Base-by-base conservation (phyloP, 108 stramenopile species). In the Skeletonema marinoi region DNA sequence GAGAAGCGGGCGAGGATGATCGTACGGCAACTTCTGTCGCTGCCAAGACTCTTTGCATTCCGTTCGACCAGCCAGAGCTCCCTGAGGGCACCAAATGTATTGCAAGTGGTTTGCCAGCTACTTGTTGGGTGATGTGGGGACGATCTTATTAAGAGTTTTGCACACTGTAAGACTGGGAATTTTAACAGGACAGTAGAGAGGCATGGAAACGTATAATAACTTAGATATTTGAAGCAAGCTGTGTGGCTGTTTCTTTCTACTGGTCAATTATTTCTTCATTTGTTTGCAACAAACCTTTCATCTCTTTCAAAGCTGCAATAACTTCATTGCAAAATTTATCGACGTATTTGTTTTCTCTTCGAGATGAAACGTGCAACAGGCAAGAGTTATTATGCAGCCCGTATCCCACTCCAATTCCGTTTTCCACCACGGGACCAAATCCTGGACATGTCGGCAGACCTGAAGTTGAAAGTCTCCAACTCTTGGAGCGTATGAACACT, bases 31-130 rank as follows among this genome's bases (percentile, higher is more conserved):
- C 97, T n/a, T 90, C 88, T 48, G 96, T 97, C 29, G 98, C 98
- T 13, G 99, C 97, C 61, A 99, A 99, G 92, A 99, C 98, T 2
- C 85, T 99, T 50, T 99, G 99, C 75, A 97, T 98, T 59, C 99
- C 99, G 11, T 97, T 98, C 56, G 88, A 96, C 31, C 98, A 99
- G 93, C 97, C 98, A 32, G 97, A 97, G 61, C 83, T 99, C 31
- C 93, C 94, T 12, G 89, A 92, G 56, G 98, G 99, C 2, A 98
- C 92, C 46, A 96, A 91, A 79, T 99, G 99, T 88, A 97, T 99
- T 85, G 95, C 97, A 30, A 97, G 95, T 78, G 98, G 98, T 4
- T 81, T 91, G 84, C 90, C 88, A 12, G 99, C 99, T 31, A 98
- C 91, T 8, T 96, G 96, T 81, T 99, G 99, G 98, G 92, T 96